A percentile compares a stretch with the other conserved stretches of the same genome.
Evolutionary conservation across 2,329 filamentous ascomycete genomes (phyloP).

Genomic region (Neocatenulostroma microsporum): DNA sequence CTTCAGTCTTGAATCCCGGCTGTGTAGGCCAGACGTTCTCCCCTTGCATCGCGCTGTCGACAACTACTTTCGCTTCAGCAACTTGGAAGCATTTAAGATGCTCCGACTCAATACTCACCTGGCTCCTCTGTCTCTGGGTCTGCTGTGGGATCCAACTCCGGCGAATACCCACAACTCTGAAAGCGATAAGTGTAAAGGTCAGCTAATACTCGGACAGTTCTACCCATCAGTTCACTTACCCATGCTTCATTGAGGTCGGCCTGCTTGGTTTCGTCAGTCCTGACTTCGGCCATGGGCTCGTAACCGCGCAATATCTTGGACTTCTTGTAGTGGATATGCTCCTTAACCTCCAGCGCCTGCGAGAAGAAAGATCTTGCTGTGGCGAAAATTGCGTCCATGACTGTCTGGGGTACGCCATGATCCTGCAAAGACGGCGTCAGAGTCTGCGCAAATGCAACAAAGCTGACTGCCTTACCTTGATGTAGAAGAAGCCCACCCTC

Average conservation of each 20-base stretch:
- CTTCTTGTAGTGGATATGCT: constrained; percentile 56
- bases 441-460: neutral
- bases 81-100: too few relatives aligned
- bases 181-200: too few relatives aligned
- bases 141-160: too few relatives aligned
- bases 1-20: constrained; percentile 31
- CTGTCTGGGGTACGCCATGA: constrained; percentile 54
- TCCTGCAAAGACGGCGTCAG: constrained; percentile 50
- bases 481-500: constrained; percentile 20
- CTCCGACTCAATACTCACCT: too few relatives aligned
- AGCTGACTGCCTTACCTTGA: constrained; percentile 9
- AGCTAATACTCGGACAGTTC: too few relatives aligned
- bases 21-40: constrained; percentile 20
- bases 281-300: constrained; percentile 65
- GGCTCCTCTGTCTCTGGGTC: too few relatives aligned
- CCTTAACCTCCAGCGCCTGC: constrained; percentile 41
- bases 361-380: constrained; percentile 26
- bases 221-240: too few relatives aligned
- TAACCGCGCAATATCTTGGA: constrained; percentile 59
- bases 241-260: constrained; percentile 52
- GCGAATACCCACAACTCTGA: too few relatives aligned
- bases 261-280: constrained; percentile 60
- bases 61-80: neutral
- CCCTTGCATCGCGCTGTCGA: constrained; percentile 13
- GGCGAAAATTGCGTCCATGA: constrained; percentile 13